Evolutionary conservation across 768 basidiomycete species (phyloP), one percentile per base, ranked within the genome.

Genomic region (Gymnopilus dilepis): DNA sequence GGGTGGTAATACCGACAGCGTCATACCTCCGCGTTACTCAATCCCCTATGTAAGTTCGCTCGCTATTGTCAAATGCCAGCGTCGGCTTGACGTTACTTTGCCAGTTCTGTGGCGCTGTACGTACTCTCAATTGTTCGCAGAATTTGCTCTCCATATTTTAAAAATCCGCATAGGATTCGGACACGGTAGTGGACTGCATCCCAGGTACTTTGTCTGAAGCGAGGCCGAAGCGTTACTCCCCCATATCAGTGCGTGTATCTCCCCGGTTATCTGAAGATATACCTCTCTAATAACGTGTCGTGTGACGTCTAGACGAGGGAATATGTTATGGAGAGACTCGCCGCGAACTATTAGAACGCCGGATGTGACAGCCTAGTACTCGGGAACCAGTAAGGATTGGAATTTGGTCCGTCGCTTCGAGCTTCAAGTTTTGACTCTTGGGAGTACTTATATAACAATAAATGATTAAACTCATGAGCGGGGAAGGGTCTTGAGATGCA

Each of bases 1-100:
- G 33, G 53, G 51, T 28, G 59, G 56, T n/a, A 72, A 72, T 42
- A 73, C 69, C 11, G 78, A 80, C 72, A 77, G 47, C 17, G 21
- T 56, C 21, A 61, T 82, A 1, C 83, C 81, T 1, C 79, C 80
- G 33, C 75, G 87, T 26, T 87, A 85, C 65, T 87, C 86, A 0
- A 87, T 88, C 62, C 86, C 87, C 33, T 88, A 86, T 66, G 84
- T 84, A 61, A 61, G 82, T 70, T 30, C 22, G 22, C 12, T 52
- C 45, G 8, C 6, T 30, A 7, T 21, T 51, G 4, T 24, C 6
- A 9, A 22, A 31, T 21, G 45, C n/a, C 34, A 4, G 22, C 11
- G 19, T 28, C 42, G 24, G 38, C 57, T 47, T 60, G 22, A 45
- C 17, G 30, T n/a, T 19, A 28, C 19, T 5, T 30, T 7, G 13